phyloP scores from a whole-genome alignment of 2,329 filamentous ascomycete species.

The Beauveria sp. region DNA sequence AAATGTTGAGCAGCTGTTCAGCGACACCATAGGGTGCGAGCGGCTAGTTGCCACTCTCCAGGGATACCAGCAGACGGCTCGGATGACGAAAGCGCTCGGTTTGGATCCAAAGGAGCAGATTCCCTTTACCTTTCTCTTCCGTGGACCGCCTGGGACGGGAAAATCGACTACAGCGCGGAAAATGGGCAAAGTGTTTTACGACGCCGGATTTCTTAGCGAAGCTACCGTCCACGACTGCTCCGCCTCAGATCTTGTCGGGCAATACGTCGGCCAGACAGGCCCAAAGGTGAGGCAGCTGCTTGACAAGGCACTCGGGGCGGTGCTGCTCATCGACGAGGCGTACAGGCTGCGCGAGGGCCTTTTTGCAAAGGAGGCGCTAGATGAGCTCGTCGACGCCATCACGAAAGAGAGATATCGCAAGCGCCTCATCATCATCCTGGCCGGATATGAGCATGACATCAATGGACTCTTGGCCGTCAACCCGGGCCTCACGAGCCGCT shows the following conservation, averaged over 20 bases:
- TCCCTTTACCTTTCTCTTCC: constrained; percentile 63
- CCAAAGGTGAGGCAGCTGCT: constrained; percentile 53
- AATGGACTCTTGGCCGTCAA: constrained; percentile 55
- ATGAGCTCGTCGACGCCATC: constrained; percentile 43
- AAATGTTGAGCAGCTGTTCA: constrained; percentile 47
- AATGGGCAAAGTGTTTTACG: constrained; percentile 69
- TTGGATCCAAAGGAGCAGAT: constrained; percentile 33
- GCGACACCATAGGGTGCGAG: constrained; percentile 51
- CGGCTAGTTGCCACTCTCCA: constrained; percentile 44
- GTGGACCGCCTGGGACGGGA: constrained; percentile 58
- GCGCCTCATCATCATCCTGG: constrained; percentile 59
- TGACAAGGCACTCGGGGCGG: constrained; percentile 54
- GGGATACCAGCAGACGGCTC: constrained; percentile 42
- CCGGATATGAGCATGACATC: constrained; percentile 61
- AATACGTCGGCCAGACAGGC: constrained; percentile 62
- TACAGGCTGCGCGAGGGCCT: constrained; percentile 51
- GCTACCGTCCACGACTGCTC: constrained; percentile 59
- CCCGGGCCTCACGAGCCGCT: constrained; percentile 55
- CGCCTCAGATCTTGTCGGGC: constrained; percentile 58
- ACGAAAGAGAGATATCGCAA: constrained; percentile 47
- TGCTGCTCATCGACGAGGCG: constrained; percentile 67
- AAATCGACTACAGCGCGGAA: constrained; percentile 67
- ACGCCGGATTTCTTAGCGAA: constrained; percentile 59
- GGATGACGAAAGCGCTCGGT: constrained; percentile 17
- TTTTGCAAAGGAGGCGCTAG: constrained; percentile 50